phyloP scores from a whole-genome alignment of 176 grass and related monocot species.

The Juncus effusus region DNA sequence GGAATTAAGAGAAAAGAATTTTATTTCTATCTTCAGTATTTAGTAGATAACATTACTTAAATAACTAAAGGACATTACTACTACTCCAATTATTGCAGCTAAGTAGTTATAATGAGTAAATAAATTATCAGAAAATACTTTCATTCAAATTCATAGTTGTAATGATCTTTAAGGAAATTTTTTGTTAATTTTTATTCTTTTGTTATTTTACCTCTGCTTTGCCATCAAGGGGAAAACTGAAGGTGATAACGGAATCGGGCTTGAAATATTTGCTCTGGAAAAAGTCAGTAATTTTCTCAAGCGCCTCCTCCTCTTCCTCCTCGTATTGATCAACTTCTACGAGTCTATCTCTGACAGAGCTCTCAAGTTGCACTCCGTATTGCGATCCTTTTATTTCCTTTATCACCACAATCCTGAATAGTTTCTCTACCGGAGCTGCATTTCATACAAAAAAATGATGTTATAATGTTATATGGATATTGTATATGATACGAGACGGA shows the following conservation, averaged over 20 bases:
- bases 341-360: constrained; percentile 62
- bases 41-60: too few relatives aligned
- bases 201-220: constrained; percentile 16
- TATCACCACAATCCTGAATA: constrained; percentile 64
- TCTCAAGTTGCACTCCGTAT: constrained; percentile 90
- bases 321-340: constrained; percentile 54
- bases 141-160: too few relatives aligned
- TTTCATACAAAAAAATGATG: neutral
- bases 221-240: constrained; percentile 37
- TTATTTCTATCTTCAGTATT: too few relatives aligned
- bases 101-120: too few relatives aligned
- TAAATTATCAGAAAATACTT: too few relatives aligned
- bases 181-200: too few relatives aligned
- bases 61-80: too few relatives aligned
- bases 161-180: too few relatives aligned
- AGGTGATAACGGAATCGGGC: constrained; percentile 48
- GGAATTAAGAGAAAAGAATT: too few relatives aligned
- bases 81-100: too few relatives aligned
- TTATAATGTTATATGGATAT: too few relatives aligned
- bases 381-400: constrained; percentile 93
- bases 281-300: constrained; percentile 59
- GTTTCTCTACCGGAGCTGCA: constrained; percentile 67
- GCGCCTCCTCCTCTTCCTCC: constrained; percentile 66
- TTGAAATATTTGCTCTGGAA: constrained; percentile 83
- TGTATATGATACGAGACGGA: too few relatives aligned